Conservation (phyloP, 306 rosid species). For the Castanea mollissima region DNA sequence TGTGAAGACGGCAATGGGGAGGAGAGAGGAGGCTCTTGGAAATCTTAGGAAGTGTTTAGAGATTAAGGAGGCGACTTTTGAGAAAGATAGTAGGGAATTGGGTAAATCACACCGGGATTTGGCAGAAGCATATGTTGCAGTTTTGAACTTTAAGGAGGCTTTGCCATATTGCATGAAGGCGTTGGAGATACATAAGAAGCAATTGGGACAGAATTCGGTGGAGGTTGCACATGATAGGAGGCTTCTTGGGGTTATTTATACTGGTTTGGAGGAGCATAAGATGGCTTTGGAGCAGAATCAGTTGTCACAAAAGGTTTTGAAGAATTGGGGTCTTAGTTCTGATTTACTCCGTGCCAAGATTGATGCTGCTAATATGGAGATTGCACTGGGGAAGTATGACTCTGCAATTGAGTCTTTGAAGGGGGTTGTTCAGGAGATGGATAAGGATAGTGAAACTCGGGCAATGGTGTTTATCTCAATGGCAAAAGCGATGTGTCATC, state of each 20-base stretch:
- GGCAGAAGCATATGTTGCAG: constrained; percentile 75
- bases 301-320: constrained; percentile 67
- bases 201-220: constrained; percentile 71
- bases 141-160: constrained; percentile 78
- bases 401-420: constrained; percentile 74
- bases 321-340: constrained; percentile 77
- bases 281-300: constrained; percentile 85
- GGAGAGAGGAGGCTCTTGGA: constrained; percentile 89
- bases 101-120: constrained; percentile 71
- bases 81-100: constrained; percentile 63
- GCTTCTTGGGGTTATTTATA: constrained; percentile 73
- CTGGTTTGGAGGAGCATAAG: constrained; percentile 87
- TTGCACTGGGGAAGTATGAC: constrained; percentile 73
- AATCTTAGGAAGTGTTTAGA: constrained; percentile 78
- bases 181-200: constrained; percentile 63
- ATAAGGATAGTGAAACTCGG: constrained; percentile 69
- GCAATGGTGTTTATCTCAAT: constrained; percentile 75
- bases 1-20: constrained; percentile 85
- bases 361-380: constrained; percentile 90
- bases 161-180: constrained; percentile 74
- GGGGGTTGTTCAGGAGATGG: constrained; percentile 59
- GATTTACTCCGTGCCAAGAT: constrained; percentile 76
- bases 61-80: constrained; percentile 75
- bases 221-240: constrained; percentile 84
- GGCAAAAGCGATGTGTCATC: constrained; percentile 81